phyloP scores from a whole-genome alignment of 441 rosid species.

The Hypseocharis bilobata region DNA sequence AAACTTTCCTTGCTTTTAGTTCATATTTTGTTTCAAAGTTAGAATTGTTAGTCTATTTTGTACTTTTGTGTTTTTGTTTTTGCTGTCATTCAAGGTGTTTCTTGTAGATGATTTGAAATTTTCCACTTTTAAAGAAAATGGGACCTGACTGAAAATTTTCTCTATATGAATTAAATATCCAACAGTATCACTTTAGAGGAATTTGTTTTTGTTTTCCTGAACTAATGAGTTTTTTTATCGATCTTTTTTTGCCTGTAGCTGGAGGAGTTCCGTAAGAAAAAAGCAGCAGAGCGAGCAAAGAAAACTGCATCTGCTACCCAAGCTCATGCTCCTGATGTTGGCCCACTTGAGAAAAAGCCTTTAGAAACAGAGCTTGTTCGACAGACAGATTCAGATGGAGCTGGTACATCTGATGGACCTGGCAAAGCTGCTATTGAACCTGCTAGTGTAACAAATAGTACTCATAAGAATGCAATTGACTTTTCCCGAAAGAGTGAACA shows the following conservation, averaged over 20 bases:
- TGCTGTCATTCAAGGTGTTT: constrained; percentile 1
- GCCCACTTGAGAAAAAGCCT: constrained; percentile 28
- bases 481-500: constrained; percentile 27
- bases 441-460: constrained; percentile 13
- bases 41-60: neutral
- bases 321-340: constrained; percentile 32
- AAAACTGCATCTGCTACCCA: constrained; percentile 41
- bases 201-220: neutral
- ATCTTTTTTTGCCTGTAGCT: constrained; percentile 49
- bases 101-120: neutral
- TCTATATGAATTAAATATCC: neutral
- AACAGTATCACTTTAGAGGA: neutral
- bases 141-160: neutral
- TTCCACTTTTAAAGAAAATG: neutral
- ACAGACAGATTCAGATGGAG: constrained; percentile 42
- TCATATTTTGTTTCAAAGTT: neutral
- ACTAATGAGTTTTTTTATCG: neutral
- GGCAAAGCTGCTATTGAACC: constrained; percentile 18
- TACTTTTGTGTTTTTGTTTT: neutral
- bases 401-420: constrained; percentile 44
- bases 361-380: constrained; percentile 32
- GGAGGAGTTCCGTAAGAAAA: constrained; percentile 93
- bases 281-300: constrained; percentile 77
- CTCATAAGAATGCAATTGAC: constrained; percentile 17
- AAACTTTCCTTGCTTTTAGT: neutral